phyloP scores from a whole-genome alignment of 306 rosid genomes.

The Carpinus fangiana region DNA sequence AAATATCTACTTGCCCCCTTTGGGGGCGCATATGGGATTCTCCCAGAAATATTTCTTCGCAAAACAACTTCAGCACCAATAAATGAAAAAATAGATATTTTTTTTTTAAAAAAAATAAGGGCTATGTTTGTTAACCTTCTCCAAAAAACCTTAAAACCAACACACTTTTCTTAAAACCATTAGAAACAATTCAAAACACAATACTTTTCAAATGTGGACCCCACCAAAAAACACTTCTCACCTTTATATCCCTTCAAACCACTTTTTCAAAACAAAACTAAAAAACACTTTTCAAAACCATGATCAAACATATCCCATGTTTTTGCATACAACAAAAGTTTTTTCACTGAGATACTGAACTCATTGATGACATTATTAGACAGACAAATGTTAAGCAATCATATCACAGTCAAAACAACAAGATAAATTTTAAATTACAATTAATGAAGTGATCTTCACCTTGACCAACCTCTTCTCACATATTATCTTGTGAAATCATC shows the following conservation, averaged over 20 bases:
- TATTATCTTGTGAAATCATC: neutral
- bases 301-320: too few relatives aligned
- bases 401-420: neutral
- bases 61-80: neutral
- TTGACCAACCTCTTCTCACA: neutral
- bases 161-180: too few relatives aligned
- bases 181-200: too few relatives aligned
- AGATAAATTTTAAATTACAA: neutral
- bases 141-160: too few relatives aligned
- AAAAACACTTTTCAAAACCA: too few relatives aligned
- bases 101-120: neutral
- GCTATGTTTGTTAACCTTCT: too few relatives aligned
- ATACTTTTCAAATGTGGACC: too few relatives aligned
- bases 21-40: neutral
- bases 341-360: neutral
- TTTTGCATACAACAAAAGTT: neutral
- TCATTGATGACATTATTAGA: neutral
- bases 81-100: neutral
- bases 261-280: too few relatives aligned
- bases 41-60: neutral
- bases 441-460: neutral
- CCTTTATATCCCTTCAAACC: too few relatives aligned
- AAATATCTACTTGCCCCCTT: neutral
- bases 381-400: neutral
- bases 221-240: too few relatives aligned